Evolutionary conservation across 495 filamentous ascomycete genomes (phyloP), one percentile per base, ranked within the genome.

Genomic region (Neurospora sublineolata): DNA sequence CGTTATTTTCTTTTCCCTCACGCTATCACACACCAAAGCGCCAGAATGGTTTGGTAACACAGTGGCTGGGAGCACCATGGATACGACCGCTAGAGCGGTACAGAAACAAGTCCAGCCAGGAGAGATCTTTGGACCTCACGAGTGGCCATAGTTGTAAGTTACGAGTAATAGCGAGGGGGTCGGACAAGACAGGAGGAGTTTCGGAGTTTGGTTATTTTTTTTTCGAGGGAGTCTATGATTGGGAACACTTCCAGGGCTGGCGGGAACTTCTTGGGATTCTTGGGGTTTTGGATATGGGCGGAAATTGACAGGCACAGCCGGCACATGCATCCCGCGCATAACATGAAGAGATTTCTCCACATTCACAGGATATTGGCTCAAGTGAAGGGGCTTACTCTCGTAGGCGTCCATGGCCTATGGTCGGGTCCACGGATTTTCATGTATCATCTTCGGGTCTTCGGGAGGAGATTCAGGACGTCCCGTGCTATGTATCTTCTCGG

Each of bases 41-140:
- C 87, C 90, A 0, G 74, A 75, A 7, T 94, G 91, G 91, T 93
- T 88, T 82, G 91, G 91, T 1, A 91, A 89, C 41, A 80, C 76
- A 0, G 84, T 85, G 2, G 77, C 83, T 2, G 76, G 79, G 64
- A 71, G 76, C 20, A 84, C 83, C 30, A 72, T 85, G 2, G 83
- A 85, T 68, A 78, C 79, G 73, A 68, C 41, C 1, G 75, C 67
- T 1, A 44, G 71, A 40, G 80, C 82, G 1, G 79, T 84, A 58
- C 80, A 83, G 73, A 79, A 30, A 14, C 69, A 72, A 4, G 70
- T 82, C 12, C 70, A 73, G 8, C 73, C 77, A 7, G 81, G 81
- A 3, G 79, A 84, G 72, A 85, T 79, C 20, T 85, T 86, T 77
- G 84, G 84, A 18, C 84, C 84, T 4, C 78, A 70, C 12, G 71